phyloP scores from a whole-genome alignment of 495 filamentous ascomycete genomes.

The Daldinia caldariorum region DNA sequence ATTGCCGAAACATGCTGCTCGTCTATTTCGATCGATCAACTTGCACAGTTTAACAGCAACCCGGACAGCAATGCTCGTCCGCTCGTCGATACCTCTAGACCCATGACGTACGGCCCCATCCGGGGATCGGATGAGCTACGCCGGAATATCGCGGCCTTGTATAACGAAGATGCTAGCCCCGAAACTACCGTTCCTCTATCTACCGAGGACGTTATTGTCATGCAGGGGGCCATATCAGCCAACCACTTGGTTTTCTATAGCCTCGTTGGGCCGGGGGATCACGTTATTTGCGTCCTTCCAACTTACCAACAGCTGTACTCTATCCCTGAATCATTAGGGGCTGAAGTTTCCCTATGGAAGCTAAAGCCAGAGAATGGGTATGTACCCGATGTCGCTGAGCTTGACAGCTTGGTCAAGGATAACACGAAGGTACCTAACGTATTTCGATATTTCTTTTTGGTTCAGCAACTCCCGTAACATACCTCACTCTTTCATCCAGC shows the following conservation, averaged over 20 bases:
- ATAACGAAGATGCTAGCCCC: slow-evolving; percentile 61
- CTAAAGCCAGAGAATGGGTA: slow-evolving; percentile 72
- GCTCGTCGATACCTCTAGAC: slow-evolving; percentile 55
- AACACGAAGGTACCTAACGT: slow-evolving; percentile 70
- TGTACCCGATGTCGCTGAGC: slow-evolving; percentile 71
- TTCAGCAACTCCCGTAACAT: background rate
- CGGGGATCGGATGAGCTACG: slow-evolving; percentile 72
- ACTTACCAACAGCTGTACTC: slow-evolving; percentile 91
- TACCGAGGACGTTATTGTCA: slow-evolving; percentile 76
- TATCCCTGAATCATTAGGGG: slow-evolving; percentile 79
- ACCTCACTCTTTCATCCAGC: background rate
- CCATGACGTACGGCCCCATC: slow-evolving; percentile 76
- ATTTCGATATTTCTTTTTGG: too few species aligned
- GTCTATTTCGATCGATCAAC: slow-evolving; percentile 79
- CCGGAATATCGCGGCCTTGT: slow-evolving; percentile 70
- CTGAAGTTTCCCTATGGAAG: slow-evolving; percentile 84
- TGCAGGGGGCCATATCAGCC: slow-evolving; percentile 82
- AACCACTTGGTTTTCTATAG: slow-evolving; percentile 83
- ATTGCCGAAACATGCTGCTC: slow-evolving; percentile 88
- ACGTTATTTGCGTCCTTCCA: slow-evolving; percentile 89
- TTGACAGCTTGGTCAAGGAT: slow-evolving; percentile 71
- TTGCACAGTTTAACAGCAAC: slow-evolving; percentile 67
- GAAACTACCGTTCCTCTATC: slow-evolving; percentile 48
- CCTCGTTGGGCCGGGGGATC: slow-evolving; percentile 79
- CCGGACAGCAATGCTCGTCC: slow-evolving; percentile 43